phyloP scores from a whole-genome alignment of 2,329 filamentous ascomycete species.

The Paracoccidioides lutzii region DNA sequence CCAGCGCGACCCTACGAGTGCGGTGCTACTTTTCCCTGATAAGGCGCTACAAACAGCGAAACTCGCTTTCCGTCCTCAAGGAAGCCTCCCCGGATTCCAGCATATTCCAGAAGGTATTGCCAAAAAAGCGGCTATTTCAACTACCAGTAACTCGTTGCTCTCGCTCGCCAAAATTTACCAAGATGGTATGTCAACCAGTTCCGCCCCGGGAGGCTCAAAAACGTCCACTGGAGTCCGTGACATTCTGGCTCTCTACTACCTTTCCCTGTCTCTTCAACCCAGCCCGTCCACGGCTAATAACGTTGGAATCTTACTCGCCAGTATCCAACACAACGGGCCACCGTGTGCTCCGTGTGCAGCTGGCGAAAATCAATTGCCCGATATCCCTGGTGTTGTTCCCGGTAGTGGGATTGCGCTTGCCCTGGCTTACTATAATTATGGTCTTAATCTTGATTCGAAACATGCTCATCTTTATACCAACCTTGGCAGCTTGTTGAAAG shows the following conservation, averaged over 20 bases:
- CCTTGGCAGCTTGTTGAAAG: constrained; percentile 84
- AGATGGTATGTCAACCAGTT: constrained; percentile 74
- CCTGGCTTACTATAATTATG: constrained; percentile 90
- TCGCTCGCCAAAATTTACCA: constrained; percentile 97
- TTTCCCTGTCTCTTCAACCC: constrained; percentile 85
- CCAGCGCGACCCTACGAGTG: constrained; percentile 34
- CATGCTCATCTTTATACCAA: constrained; percentile 98
- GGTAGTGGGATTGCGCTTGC: constrained; percentile 82
- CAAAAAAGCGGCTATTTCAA: constrained; percentile 70
- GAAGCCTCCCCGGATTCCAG: constrained; percentile 66
- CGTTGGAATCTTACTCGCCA: constrained; percentile 89
- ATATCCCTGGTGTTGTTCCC: constrained; percentile 64
- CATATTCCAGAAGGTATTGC: constrained; percentile 58
- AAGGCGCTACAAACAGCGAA: constrained; percentile 70
- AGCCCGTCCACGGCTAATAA: constrained; percentile 98
- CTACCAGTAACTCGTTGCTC: constrained; percentile 86
- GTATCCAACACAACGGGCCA: constrained; percentile 60
- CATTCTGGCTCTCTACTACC: constrained; percentile 86
- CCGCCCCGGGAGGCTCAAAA: constrained; percentile 42
- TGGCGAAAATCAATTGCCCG: constrained; percentile 31
- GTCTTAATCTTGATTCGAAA: constrained; percentile 67
- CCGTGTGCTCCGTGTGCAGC: constrained; percentile 26
- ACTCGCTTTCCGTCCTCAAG: constrained; percentile 64
- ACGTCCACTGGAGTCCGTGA: constrained; percentile 71
- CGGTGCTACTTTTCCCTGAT: constrained; percentile 70